Percentiles rank a stretch among this genome's conserved stretches.
phyloP scores from a whole-genome alignment of 345 rosid species.

The Populus euphratica region DNA sequence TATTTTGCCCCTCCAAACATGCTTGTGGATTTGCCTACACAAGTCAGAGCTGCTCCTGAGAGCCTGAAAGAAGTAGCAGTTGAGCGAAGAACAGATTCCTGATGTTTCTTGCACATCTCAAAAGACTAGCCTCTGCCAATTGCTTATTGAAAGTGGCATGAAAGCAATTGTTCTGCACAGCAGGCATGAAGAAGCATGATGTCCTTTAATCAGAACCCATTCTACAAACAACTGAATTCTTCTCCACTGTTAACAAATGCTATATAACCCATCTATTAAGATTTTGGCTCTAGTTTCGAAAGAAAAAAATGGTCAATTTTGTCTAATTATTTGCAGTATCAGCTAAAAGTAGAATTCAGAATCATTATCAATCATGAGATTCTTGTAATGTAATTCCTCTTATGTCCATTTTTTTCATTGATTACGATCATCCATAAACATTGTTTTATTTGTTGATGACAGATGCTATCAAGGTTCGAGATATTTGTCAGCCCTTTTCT shows the following conservation, averaged over 20 bases:
- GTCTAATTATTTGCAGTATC: not conserved
- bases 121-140: not conserved
- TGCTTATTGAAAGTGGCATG: not conserved
- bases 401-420: not conserved
- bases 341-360: not conserved
- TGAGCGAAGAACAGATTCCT: slow-evolving; percentile 59
- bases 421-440: not conserved
- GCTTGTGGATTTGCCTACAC: slow-evolving; percentile 60
- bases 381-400: not conserved
- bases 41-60: slow-evolving; percentile 48
- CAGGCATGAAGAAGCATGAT: not conserved
- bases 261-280: not conserved
- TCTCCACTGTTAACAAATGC: not conserved
- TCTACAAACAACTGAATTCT: slow-evolving; percentile 1
- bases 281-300: not conserved
- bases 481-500: not conserved
- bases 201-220: not conserved
- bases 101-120: slow-evolving; percentile 11
- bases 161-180: not conserved
- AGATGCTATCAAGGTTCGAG: not conserved
- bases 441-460: not conserved
- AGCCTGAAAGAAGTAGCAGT: slow-evolving; percentile 50
- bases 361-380: not conserved
- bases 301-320: not conserved
- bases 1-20: slow-evolving; percentile 74